Percentiles rank a stretch among this genome's conserved stretches.
Conservation (phyloP, 495 filamentous ascomycete species). For the Aspergillus sclerotiicarbonarius region DNA sequence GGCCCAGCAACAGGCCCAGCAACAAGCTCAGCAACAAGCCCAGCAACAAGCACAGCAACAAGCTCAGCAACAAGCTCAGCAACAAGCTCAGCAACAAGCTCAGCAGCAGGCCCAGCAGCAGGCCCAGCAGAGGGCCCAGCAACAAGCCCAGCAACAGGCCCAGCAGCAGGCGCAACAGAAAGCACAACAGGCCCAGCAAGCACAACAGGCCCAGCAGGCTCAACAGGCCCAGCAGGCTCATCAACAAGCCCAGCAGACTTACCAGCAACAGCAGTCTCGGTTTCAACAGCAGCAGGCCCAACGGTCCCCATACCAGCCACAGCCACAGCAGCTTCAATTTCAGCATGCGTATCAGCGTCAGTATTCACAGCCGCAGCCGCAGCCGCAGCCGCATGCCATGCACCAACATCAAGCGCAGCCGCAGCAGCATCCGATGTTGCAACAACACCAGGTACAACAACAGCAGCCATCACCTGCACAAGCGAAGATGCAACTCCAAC, state of each 20-base stretch:
- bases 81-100: slow-evolving; percentile 1
- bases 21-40: slow-evolving; percentile 1
- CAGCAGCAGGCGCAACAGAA: slow-evolving; percentile 22
- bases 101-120: background rate
- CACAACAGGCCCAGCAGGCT: slow-evolving; percentile 14
- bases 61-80: background rate
- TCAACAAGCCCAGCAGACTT: slow-evolving; percentile 14
- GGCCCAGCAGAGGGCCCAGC: slow-evolving; percentile 17
- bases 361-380: slow-evolving; percentile 23
- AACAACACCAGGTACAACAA: slow-evolving; percentile 8
- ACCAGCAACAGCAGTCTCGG: slow-evolving; percentile 29
- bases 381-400: slow-evolving; percentile 18
- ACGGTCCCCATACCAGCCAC: slow-evolving; percentile 29
- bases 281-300: slow-evolving; percentile 35
- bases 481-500: slow-evolving; percentile 4
- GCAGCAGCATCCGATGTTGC: slow-evolving; percentile 11
- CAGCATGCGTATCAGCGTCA: slow-evolving; percentile 27
- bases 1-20: background rate
- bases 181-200: slow-evolving; percentile 1
- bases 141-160: slow-evolving; percentile 27
- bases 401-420: slow-evolving; percentile 26
- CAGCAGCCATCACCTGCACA: slow-evolving; percentile 6
- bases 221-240: slow-evolving; percentile 21
- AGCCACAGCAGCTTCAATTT: slow-evolving; percentile 26
- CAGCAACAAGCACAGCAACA: background rate